Percentiles rank a stretch among this genome's conserved stretches.
phyloP scores from a whole-genome alignment of 2,329 filamentous ascomycete genomes.

The Penicillium sp. region DNA sequence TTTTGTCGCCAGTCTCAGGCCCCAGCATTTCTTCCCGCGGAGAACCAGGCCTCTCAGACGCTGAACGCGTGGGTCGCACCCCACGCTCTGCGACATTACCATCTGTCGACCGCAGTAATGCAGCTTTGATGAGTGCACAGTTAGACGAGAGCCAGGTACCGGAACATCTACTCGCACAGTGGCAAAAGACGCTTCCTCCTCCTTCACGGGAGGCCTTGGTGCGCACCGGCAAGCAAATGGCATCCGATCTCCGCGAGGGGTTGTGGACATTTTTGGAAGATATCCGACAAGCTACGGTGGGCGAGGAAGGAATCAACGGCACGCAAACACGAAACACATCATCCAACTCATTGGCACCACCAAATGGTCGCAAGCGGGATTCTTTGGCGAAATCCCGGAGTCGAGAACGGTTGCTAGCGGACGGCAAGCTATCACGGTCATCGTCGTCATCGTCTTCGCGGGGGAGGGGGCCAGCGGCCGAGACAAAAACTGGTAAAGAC shows the following conservation, averaged over 20 bases:
- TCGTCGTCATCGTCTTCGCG: slow-evolving; percentile 32
- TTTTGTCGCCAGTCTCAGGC: slow-evolving; percentile 64
- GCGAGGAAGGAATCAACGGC: slow-evolving; percentile 78
- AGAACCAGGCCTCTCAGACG: slow-evolving; percentile 16
- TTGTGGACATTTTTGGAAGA: slow-evolving; percentile 95
- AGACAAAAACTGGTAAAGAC: slow-evolving; percentile 41
- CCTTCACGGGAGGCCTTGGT: slow-evolving; percentile 53
- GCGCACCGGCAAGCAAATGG: slow-evolving; percentile 69
- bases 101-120: slow-evolving; percentile 36
- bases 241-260: slow-evolving; percentile 83
- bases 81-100: slow-evolving; percentile 43
- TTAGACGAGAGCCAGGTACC: slow-evolving; percentile 24
- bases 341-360: slow-evolving; percentile 20
- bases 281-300: slow-evolving; percentile 89
- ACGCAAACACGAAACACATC: slow-evolving; percentile 39
- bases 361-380: slow-evolving; percentile 26
- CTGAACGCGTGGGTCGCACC: slow-evolving; percentile 32
- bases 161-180: slow-evolving; percentile 39
- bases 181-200: slow-evolving; percentile 43
- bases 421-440: slow-evolving; percentile 30
- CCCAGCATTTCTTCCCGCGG: slow-evolving; percentile 15
- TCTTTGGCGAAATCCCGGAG: slow-evolving; percentile 33
- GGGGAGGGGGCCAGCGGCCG: slow-evolving; percentile 28
- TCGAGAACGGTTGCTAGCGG: slow-evolving; percentile 32
- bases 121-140: slow-evolving; percentile 17